phyloP scores from a whole-genome alignment of 495 filamentous ascomycete genomes.

The Elaphomyces granulatus region DNA sequence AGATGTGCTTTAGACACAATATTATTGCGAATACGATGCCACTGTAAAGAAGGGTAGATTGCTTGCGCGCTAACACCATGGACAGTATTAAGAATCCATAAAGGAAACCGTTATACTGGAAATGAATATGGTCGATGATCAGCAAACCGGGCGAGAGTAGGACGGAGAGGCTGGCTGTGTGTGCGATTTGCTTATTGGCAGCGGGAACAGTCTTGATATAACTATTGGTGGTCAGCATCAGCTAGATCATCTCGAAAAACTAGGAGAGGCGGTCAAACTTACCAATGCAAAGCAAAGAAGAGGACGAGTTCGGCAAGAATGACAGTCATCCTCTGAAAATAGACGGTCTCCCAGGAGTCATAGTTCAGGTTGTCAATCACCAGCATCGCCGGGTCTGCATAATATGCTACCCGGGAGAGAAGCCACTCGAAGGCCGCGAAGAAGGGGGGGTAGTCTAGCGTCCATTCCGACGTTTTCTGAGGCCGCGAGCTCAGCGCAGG shows the following conservation, averaged over 20 bases:
- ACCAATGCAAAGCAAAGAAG: slow-evolving; percentile 72
- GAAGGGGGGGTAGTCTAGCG: slow-evolving; percentile 94
- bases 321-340: slow-evolving; percentile 81
- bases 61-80: slow-evolving; percentile 63
- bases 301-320: slow-evolving; percentile 77
- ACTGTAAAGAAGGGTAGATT: slow-evolving; percentile 59
- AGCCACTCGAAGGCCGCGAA: slow-evolving; percentile 96
- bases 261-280: slow-evolving; percentile 3
- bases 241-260: not conserved
- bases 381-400: slow-evolving; percentile 70
- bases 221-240: slow-evolving; percentile 25
- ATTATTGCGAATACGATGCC: slow-evolving; percentile 72
- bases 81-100: slow-evolving; percentile 83
- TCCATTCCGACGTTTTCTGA: slow-evolving; percentile 95
- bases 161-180: slow-evolving; percentile 78
- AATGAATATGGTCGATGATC: slow-evolving; percentile 98
- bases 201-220: slow-evolving; percentile 54
- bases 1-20: slow-evolving; percentile 94
- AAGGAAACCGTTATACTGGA: slow-evolving; percentile 96
- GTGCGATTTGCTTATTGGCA: slow-evolving; percentile 56
- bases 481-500: slow-evolving; percentile 1
- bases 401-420: slow-evolving; percentile 65
- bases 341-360: slow-evolving; percentile 81
- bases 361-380: slow-evolving; percentile 67
- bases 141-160: slow-evolving; percentile 83